Evolutionary conservation across 2,329 filamentous ascomycete genomes (phyloP), one percentile per base, ranked within the genome.

Genomic region (Amauroascus niger): DNA sequence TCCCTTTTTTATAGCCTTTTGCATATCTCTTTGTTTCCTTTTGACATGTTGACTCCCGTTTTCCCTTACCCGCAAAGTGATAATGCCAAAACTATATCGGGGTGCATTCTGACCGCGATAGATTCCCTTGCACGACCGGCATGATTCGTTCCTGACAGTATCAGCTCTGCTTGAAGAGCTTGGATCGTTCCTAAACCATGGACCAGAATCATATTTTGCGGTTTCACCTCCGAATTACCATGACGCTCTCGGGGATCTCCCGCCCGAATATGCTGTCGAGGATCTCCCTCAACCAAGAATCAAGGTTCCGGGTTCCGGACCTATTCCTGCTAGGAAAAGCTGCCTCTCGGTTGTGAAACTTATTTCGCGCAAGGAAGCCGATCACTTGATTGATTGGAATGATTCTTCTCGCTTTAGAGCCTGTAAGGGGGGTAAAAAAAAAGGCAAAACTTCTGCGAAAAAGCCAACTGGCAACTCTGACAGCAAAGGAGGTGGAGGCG

Each of bases 261-360:
- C 59, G 13, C 59, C 59, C 13, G 86, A 55, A 22, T 60, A 60
- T 44, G 32, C 33, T 20, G 33, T 35, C 18, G 49, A 47, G 5
- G 51, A 57, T 24, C 18, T 22, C 26, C 20, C 39, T 30, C 20
- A 20, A 2, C 13, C 32, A 20, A 16, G 32, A 26, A 26, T 30
- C 4, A 30, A 50, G 35, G 7, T 26, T 46, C 4, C n/a, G 47
- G 30, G 35, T 16, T 47, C 24, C 13, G 20, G n/a, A 7, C 8
- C 32, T 28, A 16, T 40, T 28, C 26, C 32, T 16, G 22, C 11
- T 14, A 26, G n/a, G 8, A 41, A 49, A 33, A 24, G 18, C 49
- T 20, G 32, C 33, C 13, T 43, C 49, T 24, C 46, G 5, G 22
- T 24, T 11, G 14, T 3, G 22, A 14, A 40, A 40, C 6, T 24